Base-by-base conservation (phyloP, 345 rosid genomes). In the Toxicodendron radicans region DNA sequence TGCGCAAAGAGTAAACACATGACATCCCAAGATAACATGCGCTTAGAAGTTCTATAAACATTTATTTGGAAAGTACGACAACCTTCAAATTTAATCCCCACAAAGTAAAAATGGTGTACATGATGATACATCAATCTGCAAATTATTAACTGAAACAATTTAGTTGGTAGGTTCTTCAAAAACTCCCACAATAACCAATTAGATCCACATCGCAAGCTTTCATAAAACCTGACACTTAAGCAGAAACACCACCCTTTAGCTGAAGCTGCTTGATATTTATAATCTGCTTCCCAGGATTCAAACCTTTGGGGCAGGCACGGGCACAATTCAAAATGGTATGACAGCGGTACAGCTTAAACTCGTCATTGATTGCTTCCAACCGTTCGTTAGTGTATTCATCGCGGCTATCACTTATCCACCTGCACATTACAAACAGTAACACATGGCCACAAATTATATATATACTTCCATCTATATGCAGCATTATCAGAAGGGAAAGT, bases 361-460 rank as follows among this genome's bases (percentile, higher is more conserved):
- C 98, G 5, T 95, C 93, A 27, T 93, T 79, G 60, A 95, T 82
- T 13, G 99, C 97, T n/a, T 88, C 94, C 9, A 90, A 83, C 33
- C 98, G 83, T 81, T 95, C 99, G 72, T 86, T 81, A 3, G 97
- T 93, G 72, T 79, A 93, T 83, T 90, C 98, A 82, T 95, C 98
- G 60, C 98, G 89, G 87, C 99, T 95, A 76, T 93, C 99, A 6
- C 87, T 88, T 70, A 95, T 93, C 99, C 99, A 95, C 88, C 98
- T 95, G 85, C 83, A 86, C 56, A 74, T 30, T 32, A 38, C 64
- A 71, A 78, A 10, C 30, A 74, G 16, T 24, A 66, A 49, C 24
- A 43, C 20, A 45, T 24, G 11, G 24, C 48, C 13, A 33, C 51
- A 20, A 35, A 16, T 12, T 51, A 13, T 51, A 16, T 51, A 14